phyloP scores from a whole-genome alignment of 768 basidiomycete species.

The Pleurotus djamor region DNA sequence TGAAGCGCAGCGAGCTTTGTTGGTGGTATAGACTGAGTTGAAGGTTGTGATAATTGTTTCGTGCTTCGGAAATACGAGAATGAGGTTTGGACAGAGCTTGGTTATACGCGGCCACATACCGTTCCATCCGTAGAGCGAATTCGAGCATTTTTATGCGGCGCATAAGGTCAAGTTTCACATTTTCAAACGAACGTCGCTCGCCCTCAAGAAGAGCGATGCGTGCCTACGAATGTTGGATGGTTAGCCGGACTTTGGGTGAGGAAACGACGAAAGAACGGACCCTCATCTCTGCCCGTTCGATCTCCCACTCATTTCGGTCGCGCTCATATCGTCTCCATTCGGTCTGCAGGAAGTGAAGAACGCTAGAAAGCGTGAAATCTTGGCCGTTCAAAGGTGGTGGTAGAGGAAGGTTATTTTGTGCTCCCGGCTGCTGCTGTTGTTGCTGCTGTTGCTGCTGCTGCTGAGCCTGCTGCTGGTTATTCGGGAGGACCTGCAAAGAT shows the following conservation, averaged over 20 bases:
- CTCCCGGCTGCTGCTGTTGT: conserved; percentile 47
- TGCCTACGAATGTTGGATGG: conserved; percentile 52
- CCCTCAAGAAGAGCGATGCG: conserved; percentile 97
- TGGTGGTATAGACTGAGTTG: conserved; percentile 57
- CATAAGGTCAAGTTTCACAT: conserved; percentile 93
- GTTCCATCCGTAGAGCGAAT: conserved; percentile 93
- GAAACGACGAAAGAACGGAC: conserved; percentile 45
- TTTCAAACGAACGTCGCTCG: conserved; percentile 95
- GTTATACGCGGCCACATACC: conserved; percentile 52
- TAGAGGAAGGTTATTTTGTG: conserved; percentile 60
- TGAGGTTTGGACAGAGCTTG: not conserved
- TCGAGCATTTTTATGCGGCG: conserved; percentile 99
- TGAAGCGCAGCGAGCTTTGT: conserved; percentile 67
- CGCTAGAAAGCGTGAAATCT: conserved; percentile 90
- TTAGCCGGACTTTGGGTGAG: conserved; percentile 14
- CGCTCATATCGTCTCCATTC: conserved; percentile 98
- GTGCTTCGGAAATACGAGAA: conserved; percentile 48
- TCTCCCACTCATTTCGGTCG: conserved; percentile 99
- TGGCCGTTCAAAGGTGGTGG: conserved; percentile 85
- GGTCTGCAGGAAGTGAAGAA: conserved; percentile 96
- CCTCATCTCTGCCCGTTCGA: conserved; percentile 98
- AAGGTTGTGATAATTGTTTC: conserved; percentile 70
- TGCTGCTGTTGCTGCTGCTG: conserved; percentile 47
- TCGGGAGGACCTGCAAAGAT: conserved; percentile 61
- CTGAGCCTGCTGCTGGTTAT: conserved; percentile 56